A percentile compares a stretch with the other conserved stretches of the same genome.
Conservation (phyloP, 306 rosid genomes). For the Sophora flavescens region DNA sequence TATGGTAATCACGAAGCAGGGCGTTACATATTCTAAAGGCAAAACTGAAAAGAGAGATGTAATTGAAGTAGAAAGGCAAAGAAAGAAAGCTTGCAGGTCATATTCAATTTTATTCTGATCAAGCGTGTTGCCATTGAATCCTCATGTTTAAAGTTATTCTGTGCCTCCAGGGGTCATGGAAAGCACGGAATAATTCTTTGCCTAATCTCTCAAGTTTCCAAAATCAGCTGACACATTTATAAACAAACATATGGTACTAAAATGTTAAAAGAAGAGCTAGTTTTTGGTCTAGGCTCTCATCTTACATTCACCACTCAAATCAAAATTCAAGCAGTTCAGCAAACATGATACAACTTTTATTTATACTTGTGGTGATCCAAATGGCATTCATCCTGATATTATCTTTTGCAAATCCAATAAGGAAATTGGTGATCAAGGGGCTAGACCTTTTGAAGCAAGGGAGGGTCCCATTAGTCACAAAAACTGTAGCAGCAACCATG, state of each 20-base stretch:
- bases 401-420: constrained; percentile 60
- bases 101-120: constrained; percentile 18
- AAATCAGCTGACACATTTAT: not conserved
- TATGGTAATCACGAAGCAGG: no score
- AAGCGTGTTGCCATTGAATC: constrained; percentile 23
- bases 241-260: not conserved
- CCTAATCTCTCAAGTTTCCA: constrained; percentile 27
- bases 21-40: no score
- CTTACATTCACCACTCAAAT: constrained; percentile 31
- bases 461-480: constrained; percentile 57
- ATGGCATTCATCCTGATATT: constrained; percentile 55
- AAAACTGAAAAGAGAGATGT: no score
- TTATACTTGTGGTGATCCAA: constrained; percentile 51
- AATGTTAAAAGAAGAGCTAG: not conserved
- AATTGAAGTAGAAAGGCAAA: no score
- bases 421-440: constrained; percentile 54
- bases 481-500: constrained; percentile 70
- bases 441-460: constrained; percentile 68
- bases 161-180: constrained; percentile 1
- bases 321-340: not conserved
- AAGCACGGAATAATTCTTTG: constrained; percentile 55
- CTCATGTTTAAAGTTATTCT: constrained; percentile 44
- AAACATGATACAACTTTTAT: constrained; percentile 63
- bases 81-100: not conserved
- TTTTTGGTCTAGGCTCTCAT: not conserved